phyloP scores from a whole-genome alignment of 2,329 filamentous ascomycete genomes.

The Ophiostoma piceae region DNA sequence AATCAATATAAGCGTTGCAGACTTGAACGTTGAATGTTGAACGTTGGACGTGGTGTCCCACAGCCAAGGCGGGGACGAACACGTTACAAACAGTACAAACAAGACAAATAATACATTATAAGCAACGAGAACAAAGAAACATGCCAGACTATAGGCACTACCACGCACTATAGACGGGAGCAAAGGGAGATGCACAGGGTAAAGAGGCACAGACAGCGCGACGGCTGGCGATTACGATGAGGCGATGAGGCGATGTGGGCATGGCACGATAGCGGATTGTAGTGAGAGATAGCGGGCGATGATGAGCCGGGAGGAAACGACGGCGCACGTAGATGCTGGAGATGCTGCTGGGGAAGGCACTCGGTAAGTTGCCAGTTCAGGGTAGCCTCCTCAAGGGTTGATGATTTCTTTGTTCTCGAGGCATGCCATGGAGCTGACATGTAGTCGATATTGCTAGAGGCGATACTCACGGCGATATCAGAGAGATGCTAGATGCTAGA shows the following conservation, averaged over 20 bases:
- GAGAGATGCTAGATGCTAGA: neutral
- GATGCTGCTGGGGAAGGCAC: neutral
- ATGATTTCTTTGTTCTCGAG: neutral
- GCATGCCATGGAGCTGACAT: neutral
- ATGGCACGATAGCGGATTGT: no score
- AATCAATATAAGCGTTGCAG: neutral
- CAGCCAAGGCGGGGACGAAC: neutral
- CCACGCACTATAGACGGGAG: neutral
- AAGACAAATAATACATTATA: neutral
- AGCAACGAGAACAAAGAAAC: constrained; percentile 3
- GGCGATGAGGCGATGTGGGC: no score
- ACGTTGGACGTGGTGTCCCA: neutral
- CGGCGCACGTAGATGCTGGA: neutral
- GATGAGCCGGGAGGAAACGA: neutral
- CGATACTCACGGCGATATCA: neutral
- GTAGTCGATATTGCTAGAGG: neutral
- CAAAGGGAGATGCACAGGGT: neutral
- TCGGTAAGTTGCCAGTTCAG: neutral
- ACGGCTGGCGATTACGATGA: neutral
- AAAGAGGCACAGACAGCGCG: constrained; percentile 1
- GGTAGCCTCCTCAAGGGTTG: neutral
- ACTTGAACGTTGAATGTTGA: neutral
- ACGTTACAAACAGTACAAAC: no score
- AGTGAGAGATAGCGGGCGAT: neutral
- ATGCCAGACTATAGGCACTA: neutral